These are phyloP conservation scores for Aspergillus terreus DNA, from an alignment of 2,329 filamentous ascomycete genomes.

Conservation along the genomic window DNA sequence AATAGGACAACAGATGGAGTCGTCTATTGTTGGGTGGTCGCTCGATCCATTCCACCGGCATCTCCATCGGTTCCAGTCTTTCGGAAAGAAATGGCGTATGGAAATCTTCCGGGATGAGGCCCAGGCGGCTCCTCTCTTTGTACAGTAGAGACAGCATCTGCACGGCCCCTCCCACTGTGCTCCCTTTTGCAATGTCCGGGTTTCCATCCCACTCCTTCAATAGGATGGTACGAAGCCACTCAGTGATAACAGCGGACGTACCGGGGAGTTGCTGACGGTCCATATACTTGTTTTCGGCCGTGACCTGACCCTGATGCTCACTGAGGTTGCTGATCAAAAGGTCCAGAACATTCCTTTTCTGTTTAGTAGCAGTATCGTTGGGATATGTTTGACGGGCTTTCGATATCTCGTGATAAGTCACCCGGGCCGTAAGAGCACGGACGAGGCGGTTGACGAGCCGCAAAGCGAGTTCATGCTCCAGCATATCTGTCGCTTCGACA, in stretches of 20 bases:
- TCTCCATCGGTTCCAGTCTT: constrained; percentile 68
- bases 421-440: constrained; percentile 46
- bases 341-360: constrained; percentile 31
- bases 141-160: constrained; percentile 69
- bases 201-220: constrained; percentile 77
- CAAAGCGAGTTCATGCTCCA: constrained; percentile 51
- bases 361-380: constrained; percentile 25
- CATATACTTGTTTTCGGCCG: constrained; percentile 5
- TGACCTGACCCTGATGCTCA: constrained; percentile 22
- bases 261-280: constrained; percentile 17
- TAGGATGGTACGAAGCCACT: constrained; percentile 61
- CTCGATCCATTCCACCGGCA: constrained; percentile 68
- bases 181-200: constrained; percentile 64
- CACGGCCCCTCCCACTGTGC: constrained; percentile 72
- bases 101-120: constrained; percentile 67
- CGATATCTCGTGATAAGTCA: constrained; percentile 49
- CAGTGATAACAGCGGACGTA: constrained; percentile 34
- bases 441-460: constrained; percentile 49
- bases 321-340: constrained; percentile 33
- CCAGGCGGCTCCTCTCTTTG: constrained; percentile 65
- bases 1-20: constrained; percentile 73
- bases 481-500: constrained; percentile 38
- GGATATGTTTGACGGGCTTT: constrained; percentile 31
- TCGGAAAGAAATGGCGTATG: constrained; percentile 72
- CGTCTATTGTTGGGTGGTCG: constrained; percentile 59